Conservation (phyloP, 2,329 filamentous ascomycete species). For the Penicillium occitanis region DNA sequence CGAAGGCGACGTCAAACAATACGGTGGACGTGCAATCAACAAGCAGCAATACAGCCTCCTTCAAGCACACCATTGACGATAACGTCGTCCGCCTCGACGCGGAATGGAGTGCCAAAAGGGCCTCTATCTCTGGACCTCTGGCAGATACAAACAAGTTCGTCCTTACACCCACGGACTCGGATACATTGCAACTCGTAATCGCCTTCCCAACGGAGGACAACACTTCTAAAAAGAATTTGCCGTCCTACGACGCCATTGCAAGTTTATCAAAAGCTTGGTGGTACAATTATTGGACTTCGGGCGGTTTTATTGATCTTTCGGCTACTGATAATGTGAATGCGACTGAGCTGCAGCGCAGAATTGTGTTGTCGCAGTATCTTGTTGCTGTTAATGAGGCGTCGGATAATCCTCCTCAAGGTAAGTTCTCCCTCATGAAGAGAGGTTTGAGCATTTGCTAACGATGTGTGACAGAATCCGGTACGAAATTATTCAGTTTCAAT, state of each 20-base stretch:
- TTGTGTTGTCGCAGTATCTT: slow-evolving; percentile 56
- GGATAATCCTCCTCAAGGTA: slow-evolving; percentile 49
- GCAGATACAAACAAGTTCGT: background rate
- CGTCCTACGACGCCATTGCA: background rate
- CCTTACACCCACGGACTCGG: background rate
- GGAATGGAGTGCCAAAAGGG: background rate
- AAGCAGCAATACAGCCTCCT: background rate
- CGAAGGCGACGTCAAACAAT: background rate
- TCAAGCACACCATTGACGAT: background rate
- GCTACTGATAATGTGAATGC: background rate
- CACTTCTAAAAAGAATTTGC: background rate
- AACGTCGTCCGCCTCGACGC: background rate
- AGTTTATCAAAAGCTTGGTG: background rate
- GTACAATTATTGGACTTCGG: background rate
- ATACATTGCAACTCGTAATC: background rate
- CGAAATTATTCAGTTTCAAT: background rate
- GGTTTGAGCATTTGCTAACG: background rate
- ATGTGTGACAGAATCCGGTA: background rate
- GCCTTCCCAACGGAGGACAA: background rate
- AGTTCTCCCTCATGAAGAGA: slow-evolving; percentile 30
- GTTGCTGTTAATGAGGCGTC: slow-evolving; percentile 55
- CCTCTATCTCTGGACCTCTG: background rate
- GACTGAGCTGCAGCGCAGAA: slow-evolving; percentile 53
- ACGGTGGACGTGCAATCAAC: background rate
- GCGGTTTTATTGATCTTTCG: background rate